Conservation (phyloP, 1,284 basidiomycete species). For the Microbotryomycetes sp. region DNA sequence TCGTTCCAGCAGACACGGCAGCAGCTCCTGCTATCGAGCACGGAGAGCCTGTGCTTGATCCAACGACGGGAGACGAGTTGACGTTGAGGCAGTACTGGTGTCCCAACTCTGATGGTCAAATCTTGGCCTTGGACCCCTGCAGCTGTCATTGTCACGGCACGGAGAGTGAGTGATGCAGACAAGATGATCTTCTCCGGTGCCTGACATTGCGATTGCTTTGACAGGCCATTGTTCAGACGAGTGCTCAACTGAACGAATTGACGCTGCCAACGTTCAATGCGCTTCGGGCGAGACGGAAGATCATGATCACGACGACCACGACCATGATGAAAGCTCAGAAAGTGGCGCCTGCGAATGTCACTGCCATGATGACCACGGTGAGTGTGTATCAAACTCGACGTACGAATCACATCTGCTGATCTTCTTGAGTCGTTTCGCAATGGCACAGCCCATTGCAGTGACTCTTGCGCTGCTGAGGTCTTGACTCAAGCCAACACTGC, state of each 20-base stretch:
- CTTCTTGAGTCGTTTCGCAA: too few species aligned
- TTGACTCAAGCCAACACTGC: background rate
- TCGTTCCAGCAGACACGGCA: slow-evolving; percentile 11
- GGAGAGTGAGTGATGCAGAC: background rate
- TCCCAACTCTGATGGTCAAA: slow-evolving; percentile 6
- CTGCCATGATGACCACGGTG: background rate
- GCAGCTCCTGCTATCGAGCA: slow-evolving; percentile 3
- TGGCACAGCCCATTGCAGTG: slow-evolving; percentile 3
- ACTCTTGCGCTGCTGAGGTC: slow-evolving; percentile 5
- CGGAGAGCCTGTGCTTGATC: slow-evolving; percentile 11
- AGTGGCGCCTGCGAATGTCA: background rate
- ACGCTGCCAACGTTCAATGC: background rate
- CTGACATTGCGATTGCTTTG: too few species aligned
- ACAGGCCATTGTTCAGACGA: background rate
- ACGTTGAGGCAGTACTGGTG: slow-evolving; percentile 16
- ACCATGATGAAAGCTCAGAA: background rate
- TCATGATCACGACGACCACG: background rate
- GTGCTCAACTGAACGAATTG: background rate
- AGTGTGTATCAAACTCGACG: too few species aligned
- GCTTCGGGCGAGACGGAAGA: background rate
- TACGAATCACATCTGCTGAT: too few species aligned
- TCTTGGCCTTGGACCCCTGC: slow-evolving; percentile 16
- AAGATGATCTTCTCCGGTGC: too few species aligned
- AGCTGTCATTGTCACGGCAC: slow-evolving; percentile 19
- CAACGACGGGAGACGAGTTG: slow-evolving; percentile 5